Percentiles rank a stretch among this genome's conserved stretches.
Evolutionary conservation across 768 basidiomycete genomes (phyloP).

Genomic region (Lactarius evosmus): DNA sequence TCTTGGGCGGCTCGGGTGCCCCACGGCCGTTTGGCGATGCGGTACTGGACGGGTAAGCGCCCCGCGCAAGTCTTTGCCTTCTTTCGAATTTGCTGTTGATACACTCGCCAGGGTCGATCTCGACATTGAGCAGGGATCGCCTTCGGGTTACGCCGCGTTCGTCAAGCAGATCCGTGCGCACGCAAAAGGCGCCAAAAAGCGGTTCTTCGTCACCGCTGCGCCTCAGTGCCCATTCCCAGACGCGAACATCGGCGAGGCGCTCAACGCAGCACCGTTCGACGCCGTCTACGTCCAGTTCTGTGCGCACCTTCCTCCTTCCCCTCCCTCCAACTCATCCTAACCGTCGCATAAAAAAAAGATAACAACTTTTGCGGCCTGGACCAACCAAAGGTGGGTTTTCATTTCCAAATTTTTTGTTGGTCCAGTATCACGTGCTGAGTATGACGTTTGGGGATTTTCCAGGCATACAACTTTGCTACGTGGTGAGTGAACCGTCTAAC

Average conservation of each 20-base stretch:
- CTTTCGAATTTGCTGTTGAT: background rate
- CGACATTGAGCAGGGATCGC: constrained; percentile 40
- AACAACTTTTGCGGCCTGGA: constrained; percentile 46
- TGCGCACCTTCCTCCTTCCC: constrained; percentile 24
- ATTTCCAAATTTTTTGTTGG: constrained; percentile 41
- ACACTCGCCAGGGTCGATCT: constrained; percentile 36
- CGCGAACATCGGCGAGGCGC: constrained; percentile 34
- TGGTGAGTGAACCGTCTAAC: constrained; percentile 30
- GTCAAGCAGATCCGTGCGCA: constrained; percentile 38
- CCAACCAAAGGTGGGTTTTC: constrained; percentile 45
- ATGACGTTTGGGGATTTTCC: background rate
- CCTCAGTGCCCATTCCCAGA: constrained; percentile 43
- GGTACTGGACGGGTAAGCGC: constrained; percentile 45
- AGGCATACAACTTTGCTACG: constrained; percentile 48
- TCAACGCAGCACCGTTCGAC: constrained; percentile 40
- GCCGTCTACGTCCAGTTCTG: constrained; percentile 51
- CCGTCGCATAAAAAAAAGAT: constrained; percentile 34
- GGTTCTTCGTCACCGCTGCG: constrained; percentile 39
- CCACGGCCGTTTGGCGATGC: constrained; percentile 47
- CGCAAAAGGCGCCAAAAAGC: constrained; percentile 37
- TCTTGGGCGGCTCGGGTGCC: constrained; percentile 45
- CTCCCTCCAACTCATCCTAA: background rate
- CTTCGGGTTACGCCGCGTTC: constrained; percentile 38
- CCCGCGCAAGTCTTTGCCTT: background rate
- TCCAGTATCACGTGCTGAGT: background rate